Evolutionary conservation across 257 asterid species (phyloP), one percentile per base, ranked within the genome.

Genomic region (Primulina eburnea): DNA sequence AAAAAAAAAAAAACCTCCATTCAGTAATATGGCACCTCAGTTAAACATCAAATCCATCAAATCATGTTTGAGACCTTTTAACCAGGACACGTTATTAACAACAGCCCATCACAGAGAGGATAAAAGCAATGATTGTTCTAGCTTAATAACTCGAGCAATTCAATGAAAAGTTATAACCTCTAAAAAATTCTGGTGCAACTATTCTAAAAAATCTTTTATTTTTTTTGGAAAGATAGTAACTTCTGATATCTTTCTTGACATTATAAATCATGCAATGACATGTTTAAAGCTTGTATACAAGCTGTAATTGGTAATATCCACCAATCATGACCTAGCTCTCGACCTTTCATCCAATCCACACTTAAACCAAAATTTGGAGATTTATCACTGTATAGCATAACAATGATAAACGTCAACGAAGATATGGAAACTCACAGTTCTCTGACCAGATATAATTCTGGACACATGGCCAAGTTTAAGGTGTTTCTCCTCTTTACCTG

Each of bases 391-490:
- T 61, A 53, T 35, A 71, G 69, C 50, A 28, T 62, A 71, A 71
- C 35, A 5, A 50, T 50, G 21, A 29, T 12, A 62, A 66, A 64
- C 26, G 38, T 55, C 38, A 21, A 56, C 56, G 1, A n/a, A 20
- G 35, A 70, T 17, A 43, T 24, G 50, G 78, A 80, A 66, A 81
- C 87, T 86, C 83, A 86, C 92, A 7, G 92, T 86, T 58, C 89
- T 85, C 79, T 84, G 89, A 70, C 89, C 89, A 63, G 89, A 84
- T 57, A 84, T 78, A 73, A 84, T 84, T 81, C 89, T 82, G 69
- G 87, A 84, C 68, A 84, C 87, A 53, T 84, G 85, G 75, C 82
- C 78, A 60, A 84, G 79, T 77, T 82, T 84, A 65, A 84, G 87
- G 73, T 73, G 85, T 75, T 84, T 84, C 85, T 84, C 87, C 81